Evolutionary conservation across 768 basidiomycete species (phyloP), one percentile per base, ranked within the genome.

Genomic region (Mrakia hoshinonis): DNA sequence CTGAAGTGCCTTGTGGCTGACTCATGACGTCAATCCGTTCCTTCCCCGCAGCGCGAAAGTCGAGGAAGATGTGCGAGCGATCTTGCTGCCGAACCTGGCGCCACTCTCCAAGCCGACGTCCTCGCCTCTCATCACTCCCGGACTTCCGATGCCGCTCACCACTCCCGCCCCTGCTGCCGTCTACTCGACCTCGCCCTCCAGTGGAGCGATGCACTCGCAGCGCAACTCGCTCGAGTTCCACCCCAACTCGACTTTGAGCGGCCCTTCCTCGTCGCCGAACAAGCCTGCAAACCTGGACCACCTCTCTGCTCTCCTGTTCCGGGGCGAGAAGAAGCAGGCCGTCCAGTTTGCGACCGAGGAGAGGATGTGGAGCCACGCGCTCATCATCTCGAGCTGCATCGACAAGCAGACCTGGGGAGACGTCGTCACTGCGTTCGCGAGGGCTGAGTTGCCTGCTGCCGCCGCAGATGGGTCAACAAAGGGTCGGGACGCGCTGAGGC

Each of bases 401-500:
- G 95, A 95, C 79, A 91, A 90, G 75, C 93, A 96, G 36, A 84
- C 90, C 2, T 98, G 92, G 92, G 90, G 90, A 76, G 91, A 92
- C 73, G 89, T 89, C 15, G 89, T 91, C 0, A 85, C 84, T 54
- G 90, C 94, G 72, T 99, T 98, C 76, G 78, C 94, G 46, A 85
- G 85, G 43, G 82, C 85, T 20, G 95, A 96, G 77, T 81, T 98
- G 3, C 58, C 58, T 38, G 38, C 29, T 4, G 38, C 29, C 11
- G 31, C 29, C 20, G 51, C 34, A 12, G 54, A 48, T n/a, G 54
- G n/a, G 18, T 46, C 29, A 9, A 6, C 34, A 12, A 26, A 38
- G 26, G 65, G 54, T 22, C 7, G 72, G 20, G 66, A 68, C 15
- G 66, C 72, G 22, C 49, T 73, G 24, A 48, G 67, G 36, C 29